A percentile compares a stretch with the other conserved stretches of the same genome.
These are phyloP conservation scores for Geosiphon pyriformis DNA, from an alignment of 192 early-diverging fungal species.

Conservation along the genomic window DNA sequence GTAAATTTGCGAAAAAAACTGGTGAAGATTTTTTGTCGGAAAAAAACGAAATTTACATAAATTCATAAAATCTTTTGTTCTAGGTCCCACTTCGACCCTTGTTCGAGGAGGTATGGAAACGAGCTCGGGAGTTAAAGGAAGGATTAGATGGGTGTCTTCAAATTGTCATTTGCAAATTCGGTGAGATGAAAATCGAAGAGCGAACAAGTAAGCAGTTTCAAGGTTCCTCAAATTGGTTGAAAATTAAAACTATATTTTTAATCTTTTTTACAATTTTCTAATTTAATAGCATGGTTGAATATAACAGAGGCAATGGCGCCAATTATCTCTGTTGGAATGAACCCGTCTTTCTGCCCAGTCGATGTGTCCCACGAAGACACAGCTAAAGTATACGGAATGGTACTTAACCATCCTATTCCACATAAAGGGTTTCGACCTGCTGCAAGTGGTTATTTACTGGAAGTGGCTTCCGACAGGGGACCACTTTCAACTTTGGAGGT, in stretches of 20 bases:
- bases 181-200: conserved; percentile 2
- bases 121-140: conserved; percentile 34
- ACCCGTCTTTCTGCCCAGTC: not conserved
- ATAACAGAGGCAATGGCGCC: not conserved
- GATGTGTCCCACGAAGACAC: not conserved
- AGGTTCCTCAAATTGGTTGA: no score
- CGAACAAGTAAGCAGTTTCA: not conserved
- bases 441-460: conserved; percentile 1
- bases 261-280: conserved; percentile 7
- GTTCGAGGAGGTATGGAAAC: conserved; percentile 42
- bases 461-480: not conserved
- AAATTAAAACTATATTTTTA: conserved; percentile 29
- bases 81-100: not conserved
- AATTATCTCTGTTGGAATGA: not conserved
- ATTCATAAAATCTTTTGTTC: not conserved
- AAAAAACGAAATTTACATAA: not conserved
- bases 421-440: not conserved
- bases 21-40: not conserved
- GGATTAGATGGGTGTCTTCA: conserved; percentile 41
- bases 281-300: not conserved
- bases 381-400: not conserved
- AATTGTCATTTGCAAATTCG: conserved; percentile 46
- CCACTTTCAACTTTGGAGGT: not conserved
- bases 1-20: no score
- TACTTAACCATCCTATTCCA: conserved; percentile 5